Evolutionary conservation across 495 filamentous ascomycete genomes (phyloP).

Genomic region (Penicillium soppii): DNA sequence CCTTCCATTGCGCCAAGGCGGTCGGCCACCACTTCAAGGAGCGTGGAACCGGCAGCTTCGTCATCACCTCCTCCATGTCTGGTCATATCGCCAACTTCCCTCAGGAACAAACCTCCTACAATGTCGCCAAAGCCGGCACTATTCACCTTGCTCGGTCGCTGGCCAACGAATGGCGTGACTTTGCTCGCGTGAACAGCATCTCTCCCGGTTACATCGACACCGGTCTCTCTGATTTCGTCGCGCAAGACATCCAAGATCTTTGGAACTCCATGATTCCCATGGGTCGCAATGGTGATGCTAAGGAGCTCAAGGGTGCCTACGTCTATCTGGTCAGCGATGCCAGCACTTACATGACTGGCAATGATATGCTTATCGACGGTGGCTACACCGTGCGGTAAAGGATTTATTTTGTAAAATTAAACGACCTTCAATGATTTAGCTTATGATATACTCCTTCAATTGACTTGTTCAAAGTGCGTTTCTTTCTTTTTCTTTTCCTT

Average conservation of each 20-base stretch:
- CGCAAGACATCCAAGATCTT: conserved; percentile 64
- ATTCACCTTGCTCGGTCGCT: conserved; percentile 58
- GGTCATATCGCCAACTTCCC: conserved; percentile 78
- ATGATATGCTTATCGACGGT: conserved; percentile 76
- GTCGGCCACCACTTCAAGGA: conserved; percentile 64
- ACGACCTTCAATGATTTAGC: not conserved
- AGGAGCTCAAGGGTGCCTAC: conserved; percentile 84
- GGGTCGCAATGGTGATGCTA: conserved; percentile 69
- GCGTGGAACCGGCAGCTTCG: conserved; percentile 57
- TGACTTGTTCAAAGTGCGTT: not conserved
- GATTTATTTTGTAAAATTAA: not conserved
- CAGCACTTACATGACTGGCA: conserved; percentile 80
- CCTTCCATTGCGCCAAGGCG: conserved; percentile 69
- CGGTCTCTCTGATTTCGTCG: conserved; percentile 73
- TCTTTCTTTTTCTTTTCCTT: not conserved
- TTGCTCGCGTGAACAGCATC: conserved; percentile 72
- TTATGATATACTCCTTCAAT: conserved; percentile 6
- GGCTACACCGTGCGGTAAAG: conserved; percentile 47
- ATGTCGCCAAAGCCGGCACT: conserved; percentile 68
- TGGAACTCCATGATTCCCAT: conserved; percentile 77
- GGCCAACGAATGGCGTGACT: conserved; percentile 77
- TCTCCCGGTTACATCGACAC: conserved; percentile 81
- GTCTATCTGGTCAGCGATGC: conserved; percentile 76
- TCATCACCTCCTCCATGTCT: conserved; percentile 67
- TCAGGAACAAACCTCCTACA: conserved; percentile 79